These are phyloP conservation scores for Glycine soja DNA, from an alignment of 306 rosid species.

Conservation along the genomic window DNA sequence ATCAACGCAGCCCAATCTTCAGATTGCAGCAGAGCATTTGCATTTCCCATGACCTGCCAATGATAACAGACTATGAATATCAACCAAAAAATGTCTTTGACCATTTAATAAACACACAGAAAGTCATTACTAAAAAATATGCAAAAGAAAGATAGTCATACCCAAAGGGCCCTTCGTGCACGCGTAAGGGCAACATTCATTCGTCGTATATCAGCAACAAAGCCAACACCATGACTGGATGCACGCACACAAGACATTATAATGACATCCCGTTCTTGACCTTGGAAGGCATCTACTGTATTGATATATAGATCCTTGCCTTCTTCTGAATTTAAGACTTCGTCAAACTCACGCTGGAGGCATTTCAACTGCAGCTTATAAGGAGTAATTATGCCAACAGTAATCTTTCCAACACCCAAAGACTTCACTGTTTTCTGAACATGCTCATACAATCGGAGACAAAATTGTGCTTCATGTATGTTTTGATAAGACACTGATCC, in stretches of 20 bases:
- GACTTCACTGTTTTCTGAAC: slow-evolving; percentile 77
- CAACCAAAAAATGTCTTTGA: slow-evolving; percentile 7
- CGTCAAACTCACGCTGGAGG: slow-evolving; percentile 93
- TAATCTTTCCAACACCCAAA: slow-evolving; percentile 66
- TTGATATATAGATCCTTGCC: slow-evolving; percentile 94
- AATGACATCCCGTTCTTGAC: slow-evolving; percentile 97
- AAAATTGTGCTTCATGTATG: slow-evolving; percentile 90
- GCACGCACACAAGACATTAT: slow-evolving; percentile 99
- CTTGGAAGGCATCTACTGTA: slow-evolving; percentile 99
- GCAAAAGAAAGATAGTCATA: slow-evolving; percentile 47
- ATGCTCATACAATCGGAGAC: slow-evolving; percentile 89
- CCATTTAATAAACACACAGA: background rate
- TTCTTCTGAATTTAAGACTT: slow-evolving; percentile 86
- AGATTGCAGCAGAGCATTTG: slow-evolving; percentile 77
- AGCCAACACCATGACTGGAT: slow-evolving; percentile 92
- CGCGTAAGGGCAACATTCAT: slow-evolving; percentile 99
- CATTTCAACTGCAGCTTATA: slow-evolving; percentile 97
- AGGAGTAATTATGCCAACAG: slow-evolving; percentile 96
- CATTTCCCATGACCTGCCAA: slow-evolving; percentile 96
- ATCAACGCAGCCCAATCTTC: slow-evolving; percentile 96
- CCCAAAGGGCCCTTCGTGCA: slow-evolving; percentile 98
- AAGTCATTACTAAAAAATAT: background rate
- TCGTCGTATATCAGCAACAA: slow-evolving; percentile 92
- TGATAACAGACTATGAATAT: slow-evolving; percentile 35
- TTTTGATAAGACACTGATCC: slow-evolving; percentile 97